Percentiles rank a stretch among this genome's conserved stretches.
Evolutionary conservation across 805 yeast species (phyloP).

Genomic region (Teunomyces panamensis): DNA sequence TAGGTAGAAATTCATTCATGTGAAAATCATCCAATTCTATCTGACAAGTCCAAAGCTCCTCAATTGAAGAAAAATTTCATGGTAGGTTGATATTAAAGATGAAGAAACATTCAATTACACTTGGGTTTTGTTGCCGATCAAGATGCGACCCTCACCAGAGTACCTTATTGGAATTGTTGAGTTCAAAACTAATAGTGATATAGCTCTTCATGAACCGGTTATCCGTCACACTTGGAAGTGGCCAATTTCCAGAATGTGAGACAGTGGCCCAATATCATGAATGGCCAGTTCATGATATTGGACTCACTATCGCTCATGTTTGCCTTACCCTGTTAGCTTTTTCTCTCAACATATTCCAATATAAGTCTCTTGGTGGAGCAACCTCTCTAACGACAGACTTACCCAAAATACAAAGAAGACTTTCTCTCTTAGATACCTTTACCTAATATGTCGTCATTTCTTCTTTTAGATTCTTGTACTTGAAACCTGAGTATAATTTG

Average conservation of each 20-base stretch:
- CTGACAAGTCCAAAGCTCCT: neutral
- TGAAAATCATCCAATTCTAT: neutral
- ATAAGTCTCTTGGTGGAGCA: neutral
- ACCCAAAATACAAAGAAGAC: neutral
- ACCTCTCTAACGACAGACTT: constrained; percentile 1
- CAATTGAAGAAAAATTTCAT: neutral
- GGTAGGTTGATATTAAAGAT: neutral
- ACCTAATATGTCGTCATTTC: neutral
- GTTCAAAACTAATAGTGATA: neutral
- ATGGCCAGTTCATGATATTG: neutral
- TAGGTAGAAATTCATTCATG: neutral
- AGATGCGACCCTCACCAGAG: neutral
- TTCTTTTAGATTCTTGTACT: neutral
- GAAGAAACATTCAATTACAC: neutral
- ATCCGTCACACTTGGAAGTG: constrained; percentile 1
- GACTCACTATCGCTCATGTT: neutral
- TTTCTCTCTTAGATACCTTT: neutral
- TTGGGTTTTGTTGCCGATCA: neutral
- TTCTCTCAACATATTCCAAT: neutral
- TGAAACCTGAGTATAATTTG: constrained; percentile 1
- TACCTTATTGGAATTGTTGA: neutral
- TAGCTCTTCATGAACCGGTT: neutral
- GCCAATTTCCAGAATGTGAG: constrained; percentile 1
- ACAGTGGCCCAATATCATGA: neutral
- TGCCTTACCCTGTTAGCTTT: neutral